A percentile compares a stretch with the other conserved stretches of the same genome.
phyloP scores from a whole-genome alignment of 768 basidiomycete species.

The Tulasnella sp. region DNA sequence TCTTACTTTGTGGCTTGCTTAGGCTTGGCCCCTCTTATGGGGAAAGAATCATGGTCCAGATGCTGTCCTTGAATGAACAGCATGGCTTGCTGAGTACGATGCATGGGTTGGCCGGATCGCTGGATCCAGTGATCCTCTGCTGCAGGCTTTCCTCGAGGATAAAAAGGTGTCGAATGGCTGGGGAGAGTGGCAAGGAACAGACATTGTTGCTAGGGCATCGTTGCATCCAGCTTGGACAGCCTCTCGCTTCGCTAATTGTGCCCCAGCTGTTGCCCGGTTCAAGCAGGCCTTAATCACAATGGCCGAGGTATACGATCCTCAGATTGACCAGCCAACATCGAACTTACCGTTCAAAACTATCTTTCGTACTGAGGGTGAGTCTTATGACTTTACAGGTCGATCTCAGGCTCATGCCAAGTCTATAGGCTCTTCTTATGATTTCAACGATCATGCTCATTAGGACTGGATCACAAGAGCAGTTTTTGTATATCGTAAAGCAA shows the following conservation, averaged over 20 bases:
- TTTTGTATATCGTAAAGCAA: neutral
- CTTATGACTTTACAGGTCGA: neutral
- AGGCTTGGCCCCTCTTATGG: neutral
- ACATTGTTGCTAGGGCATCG: neutral
- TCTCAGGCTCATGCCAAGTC: neutral
- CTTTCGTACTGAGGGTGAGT: neutral
- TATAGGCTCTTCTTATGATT: neutral
- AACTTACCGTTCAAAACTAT: neutral
- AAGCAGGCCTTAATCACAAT: neutral
- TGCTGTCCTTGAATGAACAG: neutral
- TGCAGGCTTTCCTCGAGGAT: neutral
- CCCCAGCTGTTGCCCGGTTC: neutral
- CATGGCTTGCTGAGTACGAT: neutral
- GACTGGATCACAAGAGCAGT: neutral
- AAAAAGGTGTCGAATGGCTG: neutral
- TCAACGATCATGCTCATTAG: neutral
- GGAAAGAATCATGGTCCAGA: neutral
- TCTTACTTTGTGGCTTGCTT: neutral
- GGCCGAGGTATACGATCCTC: neutral
- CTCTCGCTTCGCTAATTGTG: neutral
- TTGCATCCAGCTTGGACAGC: neutral
- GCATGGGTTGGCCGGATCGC: neutral
- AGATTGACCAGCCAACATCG: neutral
- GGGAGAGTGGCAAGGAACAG: slow-evolving; percentile 4
- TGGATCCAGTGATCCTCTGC: neutral